Percentiles rank a stretch among this genome's conserved stretches.
These are phyloP conservation scores for Cladosporium sp. DNA, from an alignment of 2,329 filamentous ascomycete genomes.

Conservation along the genomic window DNA sequence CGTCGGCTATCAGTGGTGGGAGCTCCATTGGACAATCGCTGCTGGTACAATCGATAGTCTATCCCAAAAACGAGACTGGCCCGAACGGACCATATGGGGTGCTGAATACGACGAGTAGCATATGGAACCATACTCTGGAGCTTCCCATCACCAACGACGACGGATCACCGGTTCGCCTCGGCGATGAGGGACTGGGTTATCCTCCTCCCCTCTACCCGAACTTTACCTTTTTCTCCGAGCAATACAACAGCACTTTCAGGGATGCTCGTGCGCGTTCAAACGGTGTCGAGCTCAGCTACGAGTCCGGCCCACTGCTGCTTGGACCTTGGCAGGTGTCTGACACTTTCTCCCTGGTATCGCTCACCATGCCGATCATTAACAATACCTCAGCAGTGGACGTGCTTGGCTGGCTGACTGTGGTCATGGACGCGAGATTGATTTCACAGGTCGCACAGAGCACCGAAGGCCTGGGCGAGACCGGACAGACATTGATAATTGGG, in stretches of 20 bases:
- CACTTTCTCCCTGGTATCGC: slow-evolving; percentile 68
- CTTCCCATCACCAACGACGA: slow-evolving; percentile 58
- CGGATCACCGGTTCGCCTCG: slow-evolving; percentile 55
- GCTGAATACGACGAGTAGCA: slow-evolving; percentile 56
- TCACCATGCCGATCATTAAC: slow-evolving; percentile 73
- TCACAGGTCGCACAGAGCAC: slow-evolving; percentile 55
- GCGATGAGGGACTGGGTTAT: slow-evolving; percentile 60
- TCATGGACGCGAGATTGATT: slow-evolving; percentile 63
- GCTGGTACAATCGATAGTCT: slow-evolving; percentile 68
- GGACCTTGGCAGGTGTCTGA: slow-evolving; percentile 70
- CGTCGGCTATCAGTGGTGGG: slow-evolving; percentile 60
- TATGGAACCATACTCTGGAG: slow-evolving; percentile 42
- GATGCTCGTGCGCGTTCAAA: slow-evolving; percentile 36
- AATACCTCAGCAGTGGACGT: slow-evolving; percentile 56
- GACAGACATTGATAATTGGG: slow-evolving; percentile 64
- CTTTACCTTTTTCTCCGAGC: slow-evolving; percentile 54
- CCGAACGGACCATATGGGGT: slow-evolving; percentile 46
- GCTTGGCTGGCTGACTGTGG: slow-evolving; percentile 75
- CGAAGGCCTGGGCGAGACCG: slow-evolving; percentile 66
- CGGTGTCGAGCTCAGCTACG: slow-evolving; percentile 23
- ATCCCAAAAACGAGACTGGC: slow-evolving; percentile 60
- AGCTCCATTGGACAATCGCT: slow-evolving; percentile 39
- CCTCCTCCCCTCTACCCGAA: slow-evolving; percentile 71
- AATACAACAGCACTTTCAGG: slow-evolving; percentile 30
- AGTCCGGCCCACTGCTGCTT: slow-evolving; percentile 57